Percentiles rank a stretch among this genome's conserved stretches.
Evolutionary conservation across 306 rosid genomes (phyloP).

Genomic region (Quercus rubra): DNA sequence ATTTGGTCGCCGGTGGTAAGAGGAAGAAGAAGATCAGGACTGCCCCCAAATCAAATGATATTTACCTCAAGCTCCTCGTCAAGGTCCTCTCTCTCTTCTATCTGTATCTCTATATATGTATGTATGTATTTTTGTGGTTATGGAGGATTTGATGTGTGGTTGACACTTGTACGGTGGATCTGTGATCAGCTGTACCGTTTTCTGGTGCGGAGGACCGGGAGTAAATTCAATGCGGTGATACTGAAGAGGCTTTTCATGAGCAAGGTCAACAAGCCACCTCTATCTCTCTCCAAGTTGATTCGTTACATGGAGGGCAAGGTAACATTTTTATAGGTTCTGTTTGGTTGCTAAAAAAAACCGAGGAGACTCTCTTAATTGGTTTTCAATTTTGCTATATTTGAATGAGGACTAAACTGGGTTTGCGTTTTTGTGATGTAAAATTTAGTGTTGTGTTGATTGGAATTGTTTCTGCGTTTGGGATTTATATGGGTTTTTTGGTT

Average conservation of each 20-base stretch:
- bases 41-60: conserved; percentile 70
- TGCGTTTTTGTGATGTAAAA: too few relatives aligned
- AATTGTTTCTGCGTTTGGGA: not conserved
- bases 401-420: too few relatives aligned
- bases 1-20: conserved; percentile 83
- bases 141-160: not conserved
- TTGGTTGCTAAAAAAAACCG: not conserved
- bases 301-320: conserved; percentile 52
- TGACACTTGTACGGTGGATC: not conserved
- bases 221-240: conserved; percentile 52
- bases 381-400: too few relatives aligned
- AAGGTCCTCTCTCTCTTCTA: conserved; percentile 34
- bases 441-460: too few relatives aligned
- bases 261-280: conserved; percentile 67
- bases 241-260: conserved; percentile 72
- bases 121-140: not conserved
- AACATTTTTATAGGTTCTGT: not conserved
- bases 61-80: conserved; percentile 72
- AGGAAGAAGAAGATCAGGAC: conserved; percentile 70
- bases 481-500: not conserved
- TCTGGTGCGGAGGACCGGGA: conserved; percentile 57
- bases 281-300: conserved; percentile 62
- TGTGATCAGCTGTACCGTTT: conserved; percentile 56
- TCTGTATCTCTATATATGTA: not conserved
- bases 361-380: not conserved